phyloP scores from a whole-genome alignment of 805 yeast genomes.

The Schwanniomyces yamadae region DNA sequence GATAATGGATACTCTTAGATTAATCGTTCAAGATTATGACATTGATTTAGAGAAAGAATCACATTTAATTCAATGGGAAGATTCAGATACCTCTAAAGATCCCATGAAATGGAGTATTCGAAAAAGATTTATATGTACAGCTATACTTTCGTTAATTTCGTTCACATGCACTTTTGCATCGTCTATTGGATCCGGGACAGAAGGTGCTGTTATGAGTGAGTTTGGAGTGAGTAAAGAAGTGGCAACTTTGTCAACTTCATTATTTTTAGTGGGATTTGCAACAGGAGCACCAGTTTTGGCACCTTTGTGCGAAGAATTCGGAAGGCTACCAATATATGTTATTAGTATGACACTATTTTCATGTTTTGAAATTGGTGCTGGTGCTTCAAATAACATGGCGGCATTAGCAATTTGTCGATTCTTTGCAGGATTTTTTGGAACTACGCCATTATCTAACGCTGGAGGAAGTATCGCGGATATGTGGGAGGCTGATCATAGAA shows the following conservation, averaged over 20 bases:
- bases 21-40: neutral
- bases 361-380: conserved; percentile 6
- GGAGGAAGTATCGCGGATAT: conserved; percentile 83
- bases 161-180: conserved; percentile 3
- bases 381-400: conserved; percentile 2
- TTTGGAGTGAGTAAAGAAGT: conserved; percentile 3
- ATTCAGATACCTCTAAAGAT: neutral
- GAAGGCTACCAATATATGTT: conserved; percentile 3
- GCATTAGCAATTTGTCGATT: conserved; percentile 58
- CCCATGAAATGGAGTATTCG: conserved; percentile 3
- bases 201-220: neutral
- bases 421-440: conserved; percentile 71
- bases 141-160: neutral
- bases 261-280: conserved; percentile 6
- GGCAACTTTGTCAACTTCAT: conserved; percentile 2
- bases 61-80: neutral
- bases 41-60: neutral
- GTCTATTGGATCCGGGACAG: conserved; percentile 5
- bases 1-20: neutral
- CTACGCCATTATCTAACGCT: conserved; percentile 81
- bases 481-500: conserved; percentile 62
- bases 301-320: conserved; percentile 6
- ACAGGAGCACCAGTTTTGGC: conserved; percentile 6
- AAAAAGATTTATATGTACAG: conserved; percentile 3
- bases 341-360: conserved; percentile 3